Base-by-base conservation (phyloP, 805 yeast species). In the Candida coleopterorum region DNA sequence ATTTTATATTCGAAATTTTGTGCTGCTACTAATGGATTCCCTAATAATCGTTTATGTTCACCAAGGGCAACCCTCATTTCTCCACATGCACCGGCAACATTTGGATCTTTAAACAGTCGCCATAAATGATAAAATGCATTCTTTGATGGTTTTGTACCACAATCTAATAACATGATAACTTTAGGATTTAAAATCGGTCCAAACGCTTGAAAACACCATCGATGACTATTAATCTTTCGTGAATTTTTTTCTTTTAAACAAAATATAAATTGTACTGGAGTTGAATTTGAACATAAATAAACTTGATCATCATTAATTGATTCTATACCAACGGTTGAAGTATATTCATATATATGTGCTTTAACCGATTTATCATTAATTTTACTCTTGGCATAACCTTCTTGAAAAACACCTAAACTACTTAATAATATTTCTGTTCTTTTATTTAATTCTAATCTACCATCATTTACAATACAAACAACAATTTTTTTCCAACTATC, bases 41-140 rank as follows among this genome's bases (percentile, higher is more conserved):
- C 45, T 29, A 90, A 63, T 25, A 71, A 53, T 18, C 50, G 50
- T 29, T 59, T 60, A 11, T 63, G 59, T 31, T 65, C 67, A 2
- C 97, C 97, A 37, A 89, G 64, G 58, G 82, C 79, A 0, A 93
- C 94, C 45, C 79, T 81, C 60, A 93, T 90, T 56, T 93, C 97
- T 37, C 98, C 98, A 75, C 98, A 90, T 1, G 97, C 95, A 26
- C 98, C 98, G 2, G 95, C 98, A 15, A 90, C 94, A 37, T 78
- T 74, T 2, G 87, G 82, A 50, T 75, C 75, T 43, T 76, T 77
- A 53, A 90, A 93, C 27, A 89, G 76, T 56, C 79, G 80, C 98
- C 98, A 90, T 39, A 93, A 63, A 47, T 85, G 84, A 57, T 85
- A 89, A 35, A 90, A 76, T 2, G 97, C 81, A 47, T 85, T 86